These are phyloP conservation scores for Phaeosphaeria sp. DNA, from an alignment of 2,329 filamentous ascomycete genomes.

Conservation along the genomic window DNA sequence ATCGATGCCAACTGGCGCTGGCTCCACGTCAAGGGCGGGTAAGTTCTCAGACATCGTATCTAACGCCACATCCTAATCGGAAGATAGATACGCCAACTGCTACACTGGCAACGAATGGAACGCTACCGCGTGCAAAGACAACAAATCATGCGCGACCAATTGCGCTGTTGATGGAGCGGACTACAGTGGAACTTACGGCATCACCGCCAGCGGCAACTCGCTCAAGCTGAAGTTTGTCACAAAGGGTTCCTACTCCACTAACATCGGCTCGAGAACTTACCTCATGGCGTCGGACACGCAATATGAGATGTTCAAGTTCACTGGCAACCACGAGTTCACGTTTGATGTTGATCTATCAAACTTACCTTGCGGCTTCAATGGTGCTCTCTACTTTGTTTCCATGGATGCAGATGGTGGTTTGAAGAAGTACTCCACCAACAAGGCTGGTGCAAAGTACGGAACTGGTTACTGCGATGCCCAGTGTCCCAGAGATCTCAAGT, in stretches of 20 bases:
- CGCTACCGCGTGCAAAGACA: constrained; percentile 43
- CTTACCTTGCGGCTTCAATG: constrained; percentile 73
- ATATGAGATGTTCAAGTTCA: constrained; percentile 47
- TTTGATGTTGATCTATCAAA: constrained; percentile 59
- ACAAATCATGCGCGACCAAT: constrained; percentile 39
- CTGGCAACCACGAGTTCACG: constrained; percentile 54
- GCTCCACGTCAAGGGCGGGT: constrained; percentile 50
- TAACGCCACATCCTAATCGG: background rate
- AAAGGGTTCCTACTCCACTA: constrained; percentile 51
- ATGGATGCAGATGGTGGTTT: constrained; percentile 69
- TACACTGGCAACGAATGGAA: constrained; percentile 53
- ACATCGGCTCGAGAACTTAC: constrained; percentile 48
- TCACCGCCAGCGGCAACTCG: constrained; percentile 58
- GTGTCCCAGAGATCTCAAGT: constrained; percentile 56
- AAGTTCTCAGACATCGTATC: background rate
- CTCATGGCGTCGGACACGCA: constrained; percentile 43
- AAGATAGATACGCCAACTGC: constrained; percentile 43
- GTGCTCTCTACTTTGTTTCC: constrained; percentile 56
- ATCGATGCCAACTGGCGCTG: constrained; percentile 58
- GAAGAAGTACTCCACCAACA: constrained; percentile 53
- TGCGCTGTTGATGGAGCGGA: constrained; percentile 51
- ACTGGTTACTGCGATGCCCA: constrained; percentile 51
- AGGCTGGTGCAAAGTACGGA: constrained; percentile 59
- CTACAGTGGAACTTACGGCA: constrained; percentile 50
- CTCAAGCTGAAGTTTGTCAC: constrained; percentile 65